phyloP scores from a whole-genome alignment of 169 alveolate species.

The Cryptosporidium bovis region DNA sequence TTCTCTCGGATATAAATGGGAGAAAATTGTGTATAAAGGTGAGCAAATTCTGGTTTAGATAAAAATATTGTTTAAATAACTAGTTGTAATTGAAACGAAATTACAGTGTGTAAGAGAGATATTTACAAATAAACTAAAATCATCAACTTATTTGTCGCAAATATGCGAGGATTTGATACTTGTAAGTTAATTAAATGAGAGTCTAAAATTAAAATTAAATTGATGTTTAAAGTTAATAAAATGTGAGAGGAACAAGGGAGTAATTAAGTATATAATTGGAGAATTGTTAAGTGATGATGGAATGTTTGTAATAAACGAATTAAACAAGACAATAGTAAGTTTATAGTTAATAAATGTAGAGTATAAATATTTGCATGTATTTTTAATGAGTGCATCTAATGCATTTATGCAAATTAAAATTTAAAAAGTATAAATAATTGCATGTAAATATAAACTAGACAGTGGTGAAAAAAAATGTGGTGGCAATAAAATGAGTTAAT shows the following conservation, averaged over 20 bases:
- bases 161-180: constrained; percentile 42
- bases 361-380: not conserved
- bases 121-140: constrained; percentile 12
- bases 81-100: not conserved
- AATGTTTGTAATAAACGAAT: constrained; percentile 22
- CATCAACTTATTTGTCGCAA: constrained; percentile 26
- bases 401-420: no score
- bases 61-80: not conserved
- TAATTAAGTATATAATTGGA: constrained; percentile 4
- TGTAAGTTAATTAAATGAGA: constrained; percentile 1
- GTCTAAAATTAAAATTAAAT: not conserved
- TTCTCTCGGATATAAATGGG: constrained; percentile 20
- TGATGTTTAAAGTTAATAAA: constrained; percentile 2
- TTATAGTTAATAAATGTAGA: not conserved
- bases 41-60: not conserved
- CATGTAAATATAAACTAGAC: no score
- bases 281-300: constrained; percentile 12
- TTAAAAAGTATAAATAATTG: no score
- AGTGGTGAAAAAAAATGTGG: no score
- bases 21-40: constrained; percentile 36
- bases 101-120: constrained; percentile 21
- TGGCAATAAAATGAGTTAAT: not conserved
- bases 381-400: not conserved
- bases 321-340: constrained; percentile 27
- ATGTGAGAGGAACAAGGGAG: constrained; percentile 28